Evolutionary conservation across 2,329 filamentous ascomycete species (phyloP).

Genomic region (Penicillium frequentans): DNA sequence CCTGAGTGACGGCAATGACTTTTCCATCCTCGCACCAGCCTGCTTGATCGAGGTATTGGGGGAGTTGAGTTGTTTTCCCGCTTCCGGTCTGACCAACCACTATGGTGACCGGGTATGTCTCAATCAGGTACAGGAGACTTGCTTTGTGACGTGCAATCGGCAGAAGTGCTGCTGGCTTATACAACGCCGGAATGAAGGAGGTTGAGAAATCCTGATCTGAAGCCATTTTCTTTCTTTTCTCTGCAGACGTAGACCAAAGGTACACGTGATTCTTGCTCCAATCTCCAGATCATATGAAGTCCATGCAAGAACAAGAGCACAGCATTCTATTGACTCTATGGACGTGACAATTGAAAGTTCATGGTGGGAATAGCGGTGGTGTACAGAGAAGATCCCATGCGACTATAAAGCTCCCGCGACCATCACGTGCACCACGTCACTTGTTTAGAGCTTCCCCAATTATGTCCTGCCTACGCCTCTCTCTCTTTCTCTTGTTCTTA

Average conservation of each 20-base stretch:
- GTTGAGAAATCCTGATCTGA: slow-evolving; percentile 46
- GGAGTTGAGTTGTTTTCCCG: slow-evolving; percentile 93
- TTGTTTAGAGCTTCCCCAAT: slow-evolving; percentile 25
- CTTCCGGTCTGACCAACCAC: slow-evolving; percentile 93
- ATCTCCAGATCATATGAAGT: background rate
- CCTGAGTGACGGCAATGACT: slow-evolving; percentile 85
- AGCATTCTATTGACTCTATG: background rate
- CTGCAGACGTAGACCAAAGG: background rate
- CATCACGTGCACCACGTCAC: slow-evolving; percentile 30
- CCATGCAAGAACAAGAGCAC: background rate
- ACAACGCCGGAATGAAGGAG: slow-evolving; percentile 71
- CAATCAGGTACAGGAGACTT: slow-evolving; percentile 79
- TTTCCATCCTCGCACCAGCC: slow-evolving; percentile 88
- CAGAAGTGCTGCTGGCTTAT: slow-evolving; percentile 79
- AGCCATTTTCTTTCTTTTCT: slow-evolving; percentile 35
- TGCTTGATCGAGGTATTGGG: slow-evolving; percentile 82
- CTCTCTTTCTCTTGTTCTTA: background rate
- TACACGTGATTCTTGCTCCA: background rate
- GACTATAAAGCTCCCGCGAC: slow-evolving; percentile 16
- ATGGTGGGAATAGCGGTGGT: slow-evolving; percentile 5
- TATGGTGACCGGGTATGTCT: slow-evolving; percentile 80
- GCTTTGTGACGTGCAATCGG: slow-evolving; percentile 84
- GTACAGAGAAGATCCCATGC: slow-evolving; percentile 1
- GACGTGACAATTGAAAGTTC: background rate
- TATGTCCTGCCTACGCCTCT: slow-evolving; percentile 17